Evolutionary conservation across 2,329 filamentous ascomycete genomes (phyloP).

Genomic region (Xylaria sp.): DNA sequence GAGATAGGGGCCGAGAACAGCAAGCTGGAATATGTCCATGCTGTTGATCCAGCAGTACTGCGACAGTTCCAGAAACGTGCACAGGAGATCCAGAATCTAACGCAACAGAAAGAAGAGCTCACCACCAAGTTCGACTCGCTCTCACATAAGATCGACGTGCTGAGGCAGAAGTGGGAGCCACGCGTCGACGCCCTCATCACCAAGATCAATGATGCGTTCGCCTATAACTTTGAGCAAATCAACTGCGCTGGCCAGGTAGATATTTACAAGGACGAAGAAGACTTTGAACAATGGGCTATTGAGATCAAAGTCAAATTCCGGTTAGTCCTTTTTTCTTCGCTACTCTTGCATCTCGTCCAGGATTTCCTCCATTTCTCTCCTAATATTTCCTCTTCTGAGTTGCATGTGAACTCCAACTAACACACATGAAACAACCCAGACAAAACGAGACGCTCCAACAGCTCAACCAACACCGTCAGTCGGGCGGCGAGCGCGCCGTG

Average conservation of each 20-base stretch:
- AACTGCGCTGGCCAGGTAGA: constrained; percentile 91
- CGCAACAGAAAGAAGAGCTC: constrained; percentile 65
- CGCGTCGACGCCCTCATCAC: constrained; percentile 79
- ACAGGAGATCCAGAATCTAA: constrained; percentile 74
- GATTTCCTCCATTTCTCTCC: background rate
- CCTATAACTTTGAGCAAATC: constrained; percentile 93
- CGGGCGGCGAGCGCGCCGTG: constrained; percentile 93
- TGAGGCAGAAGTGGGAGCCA: constrained; percentile 85
- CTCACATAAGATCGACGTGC: constrained; percentile 68
- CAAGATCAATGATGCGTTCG: constrained; percentile 90
- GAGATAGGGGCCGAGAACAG: constrained; percentile 80
- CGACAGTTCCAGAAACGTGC: constrained; percentile 80
- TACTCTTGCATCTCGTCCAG: background rate
- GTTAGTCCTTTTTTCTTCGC: constrained; percentile 57
- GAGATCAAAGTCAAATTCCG: constrained; percentile 96
- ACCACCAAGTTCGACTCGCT: constrained; percentile 66
- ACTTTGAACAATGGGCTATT: constrained; percentile 94
- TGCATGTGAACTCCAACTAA: constrained; percentile 3
- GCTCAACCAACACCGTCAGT: constrained; percentile 92
- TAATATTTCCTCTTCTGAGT: background rate
- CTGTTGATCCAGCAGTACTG: constrained; percentile 79
- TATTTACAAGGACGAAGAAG: constrained; percentile 87
- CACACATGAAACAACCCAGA: constrained; percentile 54
- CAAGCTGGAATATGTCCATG: constrained; percentile 82
- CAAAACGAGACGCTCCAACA: constrained; percentile 85